Evolutionary conservation across 371 early-diverging fungal genomes (phyloP), one percentile per base, ranked within the genome.

Genomic region (Spraguea lophii): DNA sequence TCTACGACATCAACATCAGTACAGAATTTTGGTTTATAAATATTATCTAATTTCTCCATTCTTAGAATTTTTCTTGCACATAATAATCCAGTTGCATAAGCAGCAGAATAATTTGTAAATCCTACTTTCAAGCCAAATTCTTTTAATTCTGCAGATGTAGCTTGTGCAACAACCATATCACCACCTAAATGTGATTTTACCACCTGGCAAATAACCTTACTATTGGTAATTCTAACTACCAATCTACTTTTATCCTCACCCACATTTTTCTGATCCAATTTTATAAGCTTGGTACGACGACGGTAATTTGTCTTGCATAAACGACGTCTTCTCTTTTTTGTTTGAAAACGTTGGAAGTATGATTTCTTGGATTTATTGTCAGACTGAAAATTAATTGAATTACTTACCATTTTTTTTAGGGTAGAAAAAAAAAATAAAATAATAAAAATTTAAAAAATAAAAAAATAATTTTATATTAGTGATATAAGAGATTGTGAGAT

Each of bases 251-350:
- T 98, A 73, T 91, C 88, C 50, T 88, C 83, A 82, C 92, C 91
- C 83, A 91, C 90, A 79, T 91, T 92, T 83, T 88, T 91, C 82
- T 88, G 88, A 75, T 91, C 93, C 78, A 94, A 95, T 72, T 81
- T 78, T 34, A 93, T 81, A 56, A 95, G 76, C 70, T 89, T 84
- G 81, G 85, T 89, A 72, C 99, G 82, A 67, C 93, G 92, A 73
- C 87, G 89, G 90, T 95, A 98, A 78, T 98, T 93, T 67, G 99
- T 98, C 82, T 94, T 98, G 53, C 95, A 92, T 85, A 94, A 91
- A 72, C 90, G 75, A 72, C 90, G 76, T 75, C 93, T 77, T 63
- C 93, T 78, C 81, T 84, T 88, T 82, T 92, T 92, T 78, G 84
- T 83, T 78, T 92, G 90, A 84, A 76, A 92, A 72, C 93, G 86